Base-by-base conservation (phyloP, 129 eudicot species). In the Calendula officinalis region DNA sequence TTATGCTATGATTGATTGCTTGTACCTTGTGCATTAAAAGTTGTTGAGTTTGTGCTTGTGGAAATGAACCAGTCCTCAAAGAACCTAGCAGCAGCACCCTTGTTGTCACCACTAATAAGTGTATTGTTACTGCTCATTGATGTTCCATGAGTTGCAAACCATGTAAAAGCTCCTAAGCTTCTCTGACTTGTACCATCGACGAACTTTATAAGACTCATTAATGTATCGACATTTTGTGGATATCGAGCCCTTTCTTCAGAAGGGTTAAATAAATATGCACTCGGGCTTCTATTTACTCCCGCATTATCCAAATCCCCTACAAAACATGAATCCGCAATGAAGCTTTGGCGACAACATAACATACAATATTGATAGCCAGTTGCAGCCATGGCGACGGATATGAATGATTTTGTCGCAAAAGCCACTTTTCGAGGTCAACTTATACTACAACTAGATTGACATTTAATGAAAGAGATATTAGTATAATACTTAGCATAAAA, bases 101-200 rank as follows among this genome's bases (percentile, higher is more conserved):
- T 85, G 53, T 85, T 85, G 75, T 85, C 94, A n/a, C 94, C 94
- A 55, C 94, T 85, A 15, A 85, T 54, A 9, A 85, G 85, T 68
- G 68, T 82, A 65, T 85, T 85, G 52, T 76, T 75, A 64, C 66
- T 73, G 83, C 88, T 85, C 88, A 85, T 82, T 7, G 94, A 85
- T 45, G 94, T 85, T 56, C 94, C 94, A 63, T 85, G 94, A 40
- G 88, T 85, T 6, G 94, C 94, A 64, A 82, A 85, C 94, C 94
- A 85, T 67, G 55, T 82, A 63, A 85, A 85, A 35, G 85, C 85
- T 8, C 94, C 94, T 4, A 82, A 60, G 72, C 79, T 76, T 69
- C 47, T 71, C 62, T 64, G 64, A 59, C 81, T 79, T 8, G 9
- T 49, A 61, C 80, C 75, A 51, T 85, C 88, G 11, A 85, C 94